Evolutionary conservation across 345 rosid species (phyloP), one percentile per base, ranked within the genome.

Genomic region (Eutrema heterophyllum): DNA sequence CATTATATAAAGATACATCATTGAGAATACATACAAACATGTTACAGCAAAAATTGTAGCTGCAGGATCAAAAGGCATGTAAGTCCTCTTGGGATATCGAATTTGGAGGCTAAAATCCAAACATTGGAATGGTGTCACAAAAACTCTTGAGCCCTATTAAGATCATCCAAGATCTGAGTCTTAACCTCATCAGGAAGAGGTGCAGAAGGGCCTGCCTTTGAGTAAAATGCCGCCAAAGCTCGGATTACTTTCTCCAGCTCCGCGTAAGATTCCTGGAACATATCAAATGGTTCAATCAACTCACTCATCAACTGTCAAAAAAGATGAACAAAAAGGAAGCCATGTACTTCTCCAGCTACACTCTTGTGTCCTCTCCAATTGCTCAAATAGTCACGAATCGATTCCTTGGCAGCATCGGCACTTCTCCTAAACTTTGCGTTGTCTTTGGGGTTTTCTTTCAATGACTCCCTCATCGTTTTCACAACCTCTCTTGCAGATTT

Each of bases 341-440:
- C 44, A 32, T 27, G 10, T 75, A 91, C 97, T 85, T 91, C 88
- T 26, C 46, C 61, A 18, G 79, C 81, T 33, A 94, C 85, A 9
- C 49, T 62, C 53, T 78, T 69, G 55, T 85, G 90, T 18, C 97
- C 98, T 78, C 81, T 86, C 98, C 99, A 95, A 63, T 76, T 86
- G 48, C 88, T 78, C 80, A 95, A 73, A 70, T 89, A 91, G 7
- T 91, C 91, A 68, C 91, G 84, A 65, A 91, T 95, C 0, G 97
- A 91, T 75, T 86, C 97, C 76, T 91, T 91, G 4, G 97, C 99
- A 0, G 99, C 86, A 83, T 89, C 98, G 11, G 96, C 98, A 30
- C 81, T 89, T 68, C 97, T 76, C 51, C 97, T 84, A 56, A 95
- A 91, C 70, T 89, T 86, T 2, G 84, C 84, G 18, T 43, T 76